Evolutionary conservation across 1,284 basidiomycete genomes (phyloP).

Genomic region (Marasmius sp.): DNA sequence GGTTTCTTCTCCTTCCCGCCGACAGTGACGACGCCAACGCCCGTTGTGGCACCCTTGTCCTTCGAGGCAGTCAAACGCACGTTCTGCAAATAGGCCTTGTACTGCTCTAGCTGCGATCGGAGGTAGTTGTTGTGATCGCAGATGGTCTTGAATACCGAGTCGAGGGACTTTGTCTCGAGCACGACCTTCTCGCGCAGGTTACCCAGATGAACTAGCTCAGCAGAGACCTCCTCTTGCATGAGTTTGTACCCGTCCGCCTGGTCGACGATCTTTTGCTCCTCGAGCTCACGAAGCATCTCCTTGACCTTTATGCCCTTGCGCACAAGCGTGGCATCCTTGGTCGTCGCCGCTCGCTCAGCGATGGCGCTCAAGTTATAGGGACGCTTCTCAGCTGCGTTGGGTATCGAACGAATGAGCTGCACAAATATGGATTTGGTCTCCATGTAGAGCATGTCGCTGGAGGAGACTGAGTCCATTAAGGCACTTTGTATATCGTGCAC

Average conservation of each 20-base stretch:
- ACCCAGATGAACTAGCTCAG: slow-evolving; percentile 94
- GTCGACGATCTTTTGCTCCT: slow-evolving; percentile 89
- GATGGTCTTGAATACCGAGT: slow-evolving; percentile 98
- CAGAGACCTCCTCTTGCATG: slow-evolving; percentile 96
- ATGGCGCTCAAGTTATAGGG: slow-evolving; percentile 90
- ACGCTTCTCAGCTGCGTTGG: slow-evolving; percentile 77
- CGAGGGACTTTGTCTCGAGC: slow-evolving; percentile 88
- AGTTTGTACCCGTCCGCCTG: slow-evolving; percentile 83
- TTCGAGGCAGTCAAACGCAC: slow-evolving; percentile 88
- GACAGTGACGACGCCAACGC: slow-evolving; percentile 93
- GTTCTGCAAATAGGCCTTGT: slow-evolving; percentile 99
- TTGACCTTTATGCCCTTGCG: slow-evolving; percentile 98
- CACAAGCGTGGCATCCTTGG: slow-evolving; percentile 94
- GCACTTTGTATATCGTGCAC: slow-evolving; percentile 97
- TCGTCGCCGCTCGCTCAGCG: slow-evolving; percentile 93
- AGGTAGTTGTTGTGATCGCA: slow-evolving; percentile 99
- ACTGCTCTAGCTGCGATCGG: slow-evolving; percentile 94
- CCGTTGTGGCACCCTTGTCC: slow-evolving; percentile 81
- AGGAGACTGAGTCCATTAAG: slow-evolving; percentile 96
- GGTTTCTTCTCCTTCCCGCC: slow-evolving; percentile 98
- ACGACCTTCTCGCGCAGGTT: slow-evolving; percentile 96
- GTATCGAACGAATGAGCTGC: slow-evolving; percentile 93
- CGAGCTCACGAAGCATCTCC: slow-evolving; percentile 96
- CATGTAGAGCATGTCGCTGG: slow-evolving; percentile 99
- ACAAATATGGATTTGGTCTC: slow-evolving; percentile 99